Base-by-base conservation (phyloP, 345 rosid species). In the Pistacia vera region DNA sequence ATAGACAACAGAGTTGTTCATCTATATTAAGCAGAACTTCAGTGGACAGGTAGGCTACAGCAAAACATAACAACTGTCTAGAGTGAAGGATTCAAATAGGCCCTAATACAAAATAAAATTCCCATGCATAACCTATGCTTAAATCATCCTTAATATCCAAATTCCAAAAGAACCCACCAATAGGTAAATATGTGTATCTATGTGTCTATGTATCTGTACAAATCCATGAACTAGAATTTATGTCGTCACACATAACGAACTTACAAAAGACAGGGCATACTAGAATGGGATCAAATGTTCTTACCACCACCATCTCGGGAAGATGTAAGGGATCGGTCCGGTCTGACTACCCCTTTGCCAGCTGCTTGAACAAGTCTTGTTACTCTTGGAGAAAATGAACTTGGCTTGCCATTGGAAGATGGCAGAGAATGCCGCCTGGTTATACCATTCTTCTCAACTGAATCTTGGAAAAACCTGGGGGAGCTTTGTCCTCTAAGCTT, bases 341-440 rank as follows among this genome's bases (percentile, higher is more conserved):
- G 84, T 81, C 79, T 84, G 73, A 78, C 71, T 44, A 84, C 80
- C 79, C 91, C 93, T 83, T 89, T 91, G 35, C 86, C 85, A 80
- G 90, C 83, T 68, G 85, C 81, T 75, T 85, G 85, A 51, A 89
- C 89, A 56, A 84, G 79, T 77, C 81, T 81, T 55, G 87, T 89
- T 54, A 87, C 92, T 33, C 88, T 82, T 70, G 93, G 94, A 11
- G 98, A 92, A 71, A 76, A 78, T 62, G 94, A 81, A 84, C 81
- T 78, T 62, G 81, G 76, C 82, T 84, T 90, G 30, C 83, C 89
- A 77, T 80, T 85, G 56, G 88, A 87, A 74, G 91, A 82, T 55
- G 97, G 97, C 79, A 94, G 88, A 77, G 98, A 94, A 83, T 87
- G 89, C 74, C 97, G 86, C 74, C 98, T 77, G 54, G 84, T 83